These are phyloP conservation scores for Epichloe festucae DNA, from an alignment of 2,329 filamentous ascomycete genomes.

Conservation along the genomic window DNA sequence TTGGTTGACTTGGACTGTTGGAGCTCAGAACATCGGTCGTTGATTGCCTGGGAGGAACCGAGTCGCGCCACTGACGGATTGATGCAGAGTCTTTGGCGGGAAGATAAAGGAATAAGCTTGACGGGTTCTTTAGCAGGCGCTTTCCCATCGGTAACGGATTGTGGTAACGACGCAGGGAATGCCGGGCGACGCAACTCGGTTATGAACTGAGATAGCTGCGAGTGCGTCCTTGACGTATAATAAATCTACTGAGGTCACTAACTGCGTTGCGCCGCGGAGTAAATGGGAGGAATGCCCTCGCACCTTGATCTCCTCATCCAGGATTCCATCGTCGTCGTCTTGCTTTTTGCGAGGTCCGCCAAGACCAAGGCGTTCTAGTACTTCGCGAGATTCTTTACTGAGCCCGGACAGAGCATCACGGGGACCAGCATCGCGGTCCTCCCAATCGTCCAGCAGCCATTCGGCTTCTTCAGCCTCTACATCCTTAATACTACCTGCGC, in stretches of 20 bases:
- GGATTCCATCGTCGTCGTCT: constrained; percentile 30
- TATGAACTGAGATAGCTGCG: constrained; percentile 80
- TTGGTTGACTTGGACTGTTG: constrained; percentile 52
- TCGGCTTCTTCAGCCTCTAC: constrained; percentile 46
- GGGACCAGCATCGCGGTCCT: constrained; percentile 30
- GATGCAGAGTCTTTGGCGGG: constrained; percentile 79
- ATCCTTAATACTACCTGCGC: constrained; percentile 5
- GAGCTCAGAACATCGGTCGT: constrained; percentile 81
- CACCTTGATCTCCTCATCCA: constrained; percentile 57
- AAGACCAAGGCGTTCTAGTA: constrained; percentile 55
- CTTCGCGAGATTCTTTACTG: constrained; percentile 61
- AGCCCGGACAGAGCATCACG: constrained; percentile 38
- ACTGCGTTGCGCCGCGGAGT: constrained; percentile 4
- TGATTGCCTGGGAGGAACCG: constrained; percentile 65
- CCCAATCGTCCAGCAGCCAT: constrained; percentile 61
- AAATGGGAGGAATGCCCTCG: constrained; percentile 8
- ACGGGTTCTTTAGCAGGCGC: constrained; percentile 30
- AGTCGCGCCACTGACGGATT: constrained; percentile 69
- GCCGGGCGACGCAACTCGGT: constrained; percentile 66
- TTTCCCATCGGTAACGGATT: constrained; percentile 19
- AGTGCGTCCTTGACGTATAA: constrained; percentile 88
- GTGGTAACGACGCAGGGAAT: constrained; percentile 58
- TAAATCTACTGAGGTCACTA: constrained; percentile 47
- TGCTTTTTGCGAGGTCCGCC: constrained; percentile 21
- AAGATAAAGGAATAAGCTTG: constrained; percentile 74